Evolutionary conservation across 179 eudicot species (phyloP), one percentile per base, ranked within the genome.

Genomic region (Corrigiola litoralis): DNA sequence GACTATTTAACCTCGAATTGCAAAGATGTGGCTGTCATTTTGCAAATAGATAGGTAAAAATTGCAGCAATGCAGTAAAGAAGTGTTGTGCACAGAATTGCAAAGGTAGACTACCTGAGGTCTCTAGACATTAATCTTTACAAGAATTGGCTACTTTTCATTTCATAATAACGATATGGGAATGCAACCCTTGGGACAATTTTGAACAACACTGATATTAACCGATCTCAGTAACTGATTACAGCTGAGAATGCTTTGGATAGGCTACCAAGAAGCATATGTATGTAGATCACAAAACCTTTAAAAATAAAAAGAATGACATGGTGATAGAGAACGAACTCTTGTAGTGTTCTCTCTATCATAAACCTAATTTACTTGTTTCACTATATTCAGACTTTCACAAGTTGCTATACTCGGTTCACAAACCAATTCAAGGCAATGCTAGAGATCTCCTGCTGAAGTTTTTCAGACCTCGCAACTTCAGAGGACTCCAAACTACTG

Each of bases 401-500:
- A 44, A 28, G 13, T 25, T 29, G 46, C 20, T 27, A 20, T 27
- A 59, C n/a, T n/a, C 63, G 25, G 49, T 59, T 59, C 64, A 7
- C 11, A 44, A 29, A 9, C 21, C 18, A 45, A 27, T 47, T 72
- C 47, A 72, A 5, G 38, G 28, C 59, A 42, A 50, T 53, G 60
- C 52, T 27, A 69, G 29, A 45, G 81, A 77, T 33, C 57, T 72
- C 73, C 83, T 73, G 44, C 83, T 73, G 44, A 57, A 55, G 28
- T 65, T 65, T 32, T 72, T 76, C 54, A 63, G 23, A 23, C 70
- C 85, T 65, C 73, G 76, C 67, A 70, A 32, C 75, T 80, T 85
- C 34, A 90, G 63, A 5, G 98, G 98, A 53, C 96, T 92, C 96
- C 96, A 92, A 7, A 92, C 81, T 59, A 92, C 31, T 16, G 62